Evolutionary conservation across 164 flowering plant genomes (phyloP).

Genomic region (Warburgia ugandensis): DNA sequence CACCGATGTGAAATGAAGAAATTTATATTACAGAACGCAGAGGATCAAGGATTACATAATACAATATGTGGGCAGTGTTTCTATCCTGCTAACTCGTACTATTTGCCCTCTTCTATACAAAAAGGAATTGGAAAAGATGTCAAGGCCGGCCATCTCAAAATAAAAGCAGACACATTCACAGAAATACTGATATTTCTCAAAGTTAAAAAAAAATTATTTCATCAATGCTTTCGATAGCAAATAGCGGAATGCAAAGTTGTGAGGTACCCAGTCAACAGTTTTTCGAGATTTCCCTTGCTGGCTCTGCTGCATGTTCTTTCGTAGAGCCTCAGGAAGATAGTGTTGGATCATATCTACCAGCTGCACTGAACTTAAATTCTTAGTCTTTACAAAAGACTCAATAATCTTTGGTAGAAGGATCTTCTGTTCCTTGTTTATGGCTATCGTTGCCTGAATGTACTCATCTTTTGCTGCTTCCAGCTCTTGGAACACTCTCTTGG

Average conservation of each 20-base stretch:
- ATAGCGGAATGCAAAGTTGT: constrained; percentile 75
- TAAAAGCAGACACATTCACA: neutral
- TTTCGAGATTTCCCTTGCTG: constrained; percentile 46
- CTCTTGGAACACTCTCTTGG: constrained; percentile 72
- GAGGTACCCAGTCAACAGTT: constrained; percentile 77
- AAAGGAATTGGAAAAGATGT: neutral
- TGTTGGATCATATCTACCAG: constrained; percentile 64
- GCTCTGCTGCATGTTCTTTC: constrained; percentile 46
- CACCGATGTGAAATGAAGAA: too few species aligned
- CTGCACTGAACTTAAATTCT: constrained; percentile 48
- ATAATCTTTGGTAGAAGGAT: constrained; percentile 67
- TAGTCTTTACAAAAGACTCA: constrained; percentile 72
- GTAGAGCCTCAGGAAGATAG: constrained; percentile 51
- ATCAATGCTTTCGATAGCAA: constrained; percentile 70
- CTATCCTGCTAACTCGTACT: too few species aligned
- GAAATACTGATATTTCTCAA: too few species aligned
- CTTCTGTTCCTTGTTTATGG: constrained; percentile 60
- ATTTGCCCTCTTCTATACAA: constrained; percentile 3
- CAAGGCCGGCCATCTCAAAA: constrained; percentile 6
- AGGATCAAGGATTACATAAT: too few species aligned
- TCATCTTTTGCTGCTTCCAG: constrained; percentile 90
- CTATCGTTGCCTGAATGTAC: constrained; percentile 71
- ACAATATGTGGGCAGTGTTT: too few species aligned
- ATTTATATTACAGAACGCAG: constrained; percentile 8
- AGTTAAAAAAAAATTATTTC: too few species aligned